These are phyloP conservation scores for Litchi chinensis DNA, from an alignment of 345 rosid genomes.

Conservation along the genomic window DNA sequence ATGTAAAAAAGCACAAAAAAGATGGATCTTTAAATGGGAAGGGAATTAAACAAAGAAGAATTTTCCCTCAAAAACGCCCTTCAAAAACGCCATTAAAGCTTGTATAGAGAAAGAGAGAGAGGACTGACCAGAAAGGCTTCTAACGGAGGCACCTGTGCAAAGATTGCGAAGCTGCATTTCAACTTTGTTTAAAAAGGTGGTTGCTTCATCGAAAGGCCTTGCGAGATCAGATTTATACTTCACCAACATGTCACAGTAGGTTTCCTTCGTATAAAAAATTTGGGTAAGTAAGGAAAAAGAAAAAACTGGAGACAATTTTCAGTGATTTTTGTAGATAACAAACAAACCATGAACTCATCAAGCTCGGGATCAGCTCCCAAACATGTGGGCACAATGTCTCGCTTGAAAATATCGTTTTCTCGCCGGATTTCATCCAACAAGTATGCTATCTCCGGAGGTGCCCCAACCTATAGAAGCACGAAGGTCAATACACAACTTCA, in stretches of 20 bases:
- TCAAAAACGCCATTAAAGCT: neutral
- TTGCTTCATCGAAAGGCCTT: constrained; percentile 89
- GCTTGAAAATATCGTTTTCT: constrained; percentile 47
- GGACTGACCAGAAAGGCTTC: constrained; percentile 53
- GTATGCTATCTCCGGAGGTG: constrained; percentile 76
- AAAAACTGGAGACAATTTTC: neutral
- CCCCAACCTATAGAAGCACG: constrained; percentile 64
- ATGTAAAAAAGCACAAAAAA: constrained; percentile 29
- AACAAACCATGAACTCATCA: constrained; percentile 89
- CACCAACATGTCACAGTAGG: constrained; percentile 69
- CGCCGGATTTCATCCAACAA: constrained; percentile 66
- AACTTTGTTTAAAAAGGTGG: constrained; percentile 67
- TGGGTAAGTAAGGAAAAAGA: neutral
- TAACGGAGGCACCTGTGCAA: constrained; percentile 58
- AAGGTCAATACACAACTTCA: neutral
- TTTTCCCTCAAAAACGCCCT: neutral
- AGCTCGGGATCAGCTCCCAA: constrained; percentile 92
- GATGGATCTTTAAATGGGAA: constrained; percentile 12
- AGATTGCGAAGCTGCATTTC: constrained; percentile 89
- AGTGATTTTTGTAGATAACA: neutral
- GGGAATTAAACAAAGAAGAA: constrained; percentile 4
- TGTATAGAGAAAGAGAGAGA: constrained; percentile 19
- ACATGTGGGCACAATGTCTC: constrained; percentile 43
- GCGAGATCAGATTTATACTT: constrained; percentile 89
- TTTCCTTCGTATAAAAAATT: constrained; percentile 45